phyloP scores from a whole-genome alignment of 2,329 filamentous ascomycete genomes.

The Aspergillus novofumigatus region DNA sequence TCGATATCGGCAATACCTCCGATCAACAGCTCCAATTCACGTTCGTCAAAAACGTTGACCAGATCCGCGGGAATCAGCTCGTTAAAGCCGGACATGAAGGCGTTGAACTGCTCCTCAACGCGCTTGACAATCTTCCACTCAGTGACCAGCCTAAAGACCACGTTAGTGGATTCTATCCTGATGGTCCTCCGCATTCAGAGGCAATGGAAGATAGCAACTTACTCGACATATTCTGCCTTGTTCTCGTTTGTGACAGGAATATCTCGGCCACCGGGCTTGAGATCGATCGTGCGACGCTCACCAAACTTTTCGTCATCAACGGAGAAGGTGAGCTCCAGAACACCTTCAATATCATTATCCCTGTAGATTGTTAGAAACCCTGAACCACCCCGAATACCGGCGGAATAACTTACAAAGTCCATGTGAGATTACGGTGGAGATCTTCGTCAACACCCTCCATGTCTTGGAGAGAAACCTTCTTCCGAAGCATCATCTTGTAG shows the following conservation, averaged over 20 bases:
- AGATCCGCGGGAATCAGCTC: slow-evolving; percentile 94
- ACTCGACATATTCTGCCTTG: slow-evolving; percentile 98
- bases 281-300: slow-evolving; percentile 86
- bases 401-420: slow-evolving; percentile 67
- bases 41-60: slow-evolving; percentile 97
- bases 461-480: slow-evolving; percentile 84
- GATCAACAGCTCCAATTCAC: slow-evolving; percentile 91
- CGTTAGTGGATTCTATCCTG: slow-evolving; percentile 1
- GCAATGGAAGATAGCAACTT: slow-evolving; percentile 31
- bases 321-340: slow-evolving; percentile 92
- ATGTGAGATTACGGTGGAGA: slow-evolving; percentile 92
- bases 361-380: slow-evolving; percentile 32
- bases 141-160: slow-evolving; percentile 67
- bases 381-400: background rate
- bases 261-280: slow-evolving; percentile 83
- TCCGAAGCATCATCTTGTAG: slow-evolving; percentile 98
- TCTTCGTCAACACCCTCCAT: slow-evolving; percentile 99
- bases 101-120: slow-evolving; percentile 96
- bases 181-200: background rate
- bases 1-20: slow-evolving; percentile 99
- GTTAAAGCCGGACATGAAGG: slow-evolving; percentile 95
- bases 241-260: slow-evolving; percentile 98
- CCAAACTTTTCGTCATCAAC: slow-evolving; percentile 97
- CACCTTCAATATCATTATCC: slow-evolving; percentile 94
- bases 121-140: slow-evolving; percentile 99